Base-by-base conservation (phyloP, 352 stramenopile species). In the Pythium grandisporangium region DNA sequence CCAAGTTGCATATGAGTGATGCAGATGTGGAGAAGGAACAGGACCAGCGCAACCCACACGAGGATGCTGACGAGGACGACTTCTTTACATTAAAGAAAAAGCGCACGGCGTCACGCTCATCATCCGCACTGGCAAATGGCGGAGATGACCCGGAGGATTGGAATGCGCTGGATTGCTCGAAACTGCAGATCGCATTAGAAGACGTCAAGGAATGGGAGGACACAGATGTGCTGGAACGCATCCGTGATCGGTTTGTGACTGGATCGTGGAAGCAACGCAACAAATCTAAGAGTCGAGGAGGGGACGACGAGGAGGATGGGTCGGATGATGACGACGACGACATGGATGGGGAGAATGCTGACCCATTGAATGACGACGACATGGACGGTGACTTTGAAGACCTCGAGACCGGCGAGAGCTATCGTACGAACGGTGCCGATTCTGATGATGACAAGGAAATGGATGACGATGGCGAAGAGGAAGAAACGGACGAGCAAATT, bases 301-400 rank as follows among this genome's bases (percentile, higher is more conserved):
- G 58, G 16, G 60, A 48, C 5, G 74, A 81, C 10, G 61, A 61
- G 4, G n/a, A n/a, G n/a, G n/a, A n/a, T n/a, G n/a, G n/a, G n/a
- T n/a, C n/a, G n/a, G n/a, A n/a, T n/a, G n/a, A n/a, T n/a, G 69
- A 75, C 5, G 67, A 62, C 11, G 61, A 58, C 20, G 64, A 77
- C 2, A 56, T 55, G 19, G 67, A 65, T 13, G 62, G 51, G 10
- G 66, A 51, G 10, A 58, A 68, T 22, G 65, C 53, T 0, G 70
- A 78, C 22, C 68, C 53, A 23, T 39, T 84, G 36, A 91, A 95
- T 23, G 89, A 96, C 42, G 84, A 96, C 1, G 72, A 80, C 25
- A 74, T 97, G 72, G 83, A 95, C 26, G 96, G 95, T 22, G 96
- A 97, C 30, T 99, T 99, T 66, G 95, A 99, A 64, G 95, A 99